Evolutionary conservation across 768 basidiomycete species (phyloP).

Genomic region (Boletus reticuloceps): DNA sequence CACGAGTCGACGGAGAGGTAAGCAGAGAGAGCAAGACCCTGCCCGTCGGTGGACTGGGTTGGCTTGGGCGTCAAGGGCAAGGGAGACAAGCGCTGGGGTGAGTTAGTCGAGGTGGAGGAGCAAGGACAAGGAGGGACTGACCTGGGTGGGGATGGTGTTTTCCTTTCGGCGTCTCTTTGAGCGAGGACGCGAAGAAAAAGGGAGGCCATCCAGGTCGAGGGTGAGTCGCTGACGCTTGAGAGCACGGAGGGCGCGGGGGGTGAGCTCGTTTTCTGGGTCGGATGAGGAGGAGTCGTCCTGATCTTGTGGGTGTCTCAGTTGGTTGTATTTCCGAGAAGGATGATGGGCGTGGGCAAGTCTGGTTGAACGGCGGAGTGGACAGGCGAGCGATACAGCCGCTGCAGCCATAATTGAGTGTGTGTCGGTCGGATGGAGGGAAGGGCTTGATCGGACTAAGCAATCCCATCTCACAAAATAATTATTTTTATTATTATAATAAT

Average conservation of each 20-base stretch:
- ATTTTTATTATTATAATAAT: not conserved
- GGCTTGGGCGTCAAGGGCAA: slow-evolving; percentile 6
- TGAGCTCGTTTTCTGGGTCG: slow-evolving; percentile 31
- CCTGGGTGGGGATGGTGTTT: not conserved
- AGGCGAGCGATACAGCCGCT: slow-evolving; percentile 28
- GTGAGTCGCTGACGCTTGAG: slow-evolving; percentile 33
- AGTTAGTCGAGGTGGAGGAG: not conserved
- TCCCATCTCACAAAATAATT: not conserved
- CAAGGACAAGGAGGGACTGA: not conserved
- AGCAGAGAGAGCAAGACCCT: not conserved
- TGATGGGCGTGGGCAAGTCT: slow-evolving; percentile 23
- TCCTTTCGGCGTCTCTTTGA: slow-evolving; percentile 25
- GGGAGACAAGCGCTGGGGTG: slow-evolving; percentile 13
- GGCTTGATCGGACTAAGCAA: slow-evolving; percentile 10
- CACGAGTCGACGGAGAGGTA: not conserved
- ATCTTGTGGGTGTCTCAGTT: not conserved
- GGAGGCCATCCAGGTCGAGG: slow-evolving; percentile 28
- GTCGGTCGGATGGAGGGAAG: slow-evolving; percentile 14
- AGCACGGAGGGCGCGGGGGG: slow-evolving; percentile 33
- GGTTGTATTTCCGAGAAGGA: not conserved
- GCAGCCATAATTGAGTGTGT: slow-evolving; percentile 23
- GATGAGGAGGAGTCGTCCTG: slow-evolving; percentile 17
- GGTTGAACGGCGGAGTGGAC: slow-evolving; percentile 30
- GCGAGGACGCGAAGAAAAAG: slow-evolving; percentile 12
- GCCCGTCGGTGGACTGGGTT: not conserved